Evolutionary conservation across 1,284 basidiomycete genomes (phyloP).

Genomic region (Marasmius oreades): DNA sequence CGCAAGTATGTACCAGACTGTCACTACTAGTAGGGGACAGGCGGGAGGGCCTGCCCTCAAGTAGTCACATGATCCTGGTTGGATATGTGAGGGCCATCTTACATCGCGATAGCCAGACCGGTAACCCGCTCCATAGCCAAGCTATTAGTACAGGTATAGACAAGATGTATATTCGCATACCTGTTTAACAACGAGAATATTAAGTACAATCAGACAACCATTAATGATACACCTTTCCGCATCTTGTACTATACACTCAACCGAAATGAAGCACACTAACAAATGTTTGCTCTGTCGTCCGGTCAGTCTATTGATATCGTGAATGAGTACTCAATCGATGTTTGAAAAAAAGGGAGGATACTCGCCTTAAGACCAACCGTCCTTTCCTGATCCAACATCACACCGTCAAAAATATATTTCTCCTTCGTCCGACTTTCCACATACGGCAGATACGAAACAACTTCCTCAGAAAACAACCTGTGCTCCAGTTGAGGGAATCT

Average conservation of each 20-base stretch:
- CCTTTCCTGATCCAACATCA: conserved; percentile 47
- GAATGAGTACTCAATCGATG: neutral
- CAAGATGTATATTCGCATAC: too few relatives aligned
- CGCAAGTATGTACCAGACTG: too few relatives aligned
- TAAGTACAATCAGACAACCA: too few relatives aligned
- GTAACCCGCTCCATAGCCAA: too few relatives aligned
- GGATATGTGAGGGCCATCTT: too few relatives aligned
- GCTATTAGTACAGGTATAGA: too few relatives aligned
- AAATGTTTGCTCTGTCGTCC: conserved; percentile 3
- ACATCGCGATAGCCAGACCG: too few relatives aligned
- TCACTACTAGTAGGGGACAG: too few relatives aligned
- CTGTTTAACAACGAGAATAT: too few relatives aligned
- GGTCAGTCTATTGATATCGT: conserved; percentile 1
- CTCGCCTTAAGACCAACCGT: conserved; percentile 41
- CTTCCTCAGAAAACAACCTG: conserved; percentile 26
- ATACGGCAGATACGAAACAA: conserved; percentile 33
- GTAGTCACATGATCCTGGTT: too few relatives aligned
- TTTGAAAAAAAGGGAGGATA: neutral
- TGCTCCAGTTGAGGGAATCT: conserved; percentile 5
- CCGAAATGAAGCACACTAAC: conserved; percentile 12
- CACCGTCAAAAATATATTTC: conserved; percentile 32
- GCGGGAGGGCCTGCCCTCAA: too few relatives aligned
- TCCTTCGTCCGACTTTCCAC: conserved; percentile 26
- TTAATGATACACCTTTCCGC: too few relatives aligned
- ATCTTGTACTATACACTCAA: neutral